phyloP scores from a whole-genome alignment of 768 basidiomycete species.

The Fomitopsis pulvina region DNA sequence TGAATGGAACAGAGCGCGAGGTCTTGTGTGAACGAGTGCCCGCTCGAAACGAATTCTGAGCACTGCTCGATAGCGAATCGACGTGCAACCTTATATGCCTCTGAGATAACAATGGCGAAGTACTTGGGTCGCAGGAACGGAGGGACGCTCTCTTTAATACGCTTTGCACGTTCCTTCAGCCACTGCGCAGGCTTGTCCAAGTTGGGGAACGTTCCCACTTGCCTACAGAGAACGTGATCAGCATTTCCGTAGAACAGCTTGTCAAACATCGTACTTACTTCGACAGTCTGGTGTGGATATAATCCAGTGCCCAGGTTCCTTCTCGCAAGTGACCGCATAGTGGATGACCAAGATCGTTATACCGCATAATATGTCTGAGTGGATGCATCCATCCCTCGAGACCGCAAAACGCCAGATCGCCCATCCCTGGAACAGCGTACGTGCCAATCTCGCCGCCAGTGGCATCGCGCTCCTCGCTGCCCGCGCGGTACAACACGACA shows the following conservation, averaged over 20 bases:
- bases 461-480: slow-evolving; percentile 89
- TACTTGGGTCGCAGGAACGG: slow-evolving; percentile 93
- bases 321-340: slow-evolving; percentile 82
- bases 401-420: slow-evolving; percentile 83
- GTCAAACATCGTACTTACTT: slow-evolving; percentile 41
- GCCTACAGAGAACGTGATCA: slow-evolving; percentile 31
- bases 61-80: slow-evolving; percentile 78
- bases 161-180: slow-evolving; percentile 85
- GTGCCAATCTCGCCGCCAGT: slow-evolving; percentile 74
- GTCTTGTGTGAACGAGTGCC: slow-evolving; percentile 86
- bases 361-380: slow-evolving; percentile 73
- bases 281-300: slow-evolving; percentile 62
- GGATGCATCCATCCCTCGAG: slow-evolving; percentile 97
- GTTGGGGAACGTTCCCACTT: slow-evolving; percentile 55
- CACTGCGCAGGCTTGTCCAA: slow-evolving; percentile 70
- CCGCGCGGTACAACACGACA: slow-evolving; percentile 75
- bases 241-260: slow-evolving; percentile 1
- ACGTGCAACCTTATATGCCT: slow-evolving; percentile 90
- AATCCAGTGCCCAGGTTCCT: slow-evolving; percentile 92
- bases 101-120: slow-evolving; percentile 86
- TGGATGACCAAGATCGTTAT: slow-evolving; percentile 92
- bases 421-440: slow-evolving; percentile 74
- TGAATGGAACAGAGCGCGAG: slow-evolving; percentile 81
- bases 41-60: slow-evolving; percentile 79
- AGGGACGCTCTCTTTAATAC: slow-evolving; percentile 66